Evolutionary conservation across 176 grass and related monocot genomes (phyloP).

Genomic region (Hordeum marinum): DNA sequence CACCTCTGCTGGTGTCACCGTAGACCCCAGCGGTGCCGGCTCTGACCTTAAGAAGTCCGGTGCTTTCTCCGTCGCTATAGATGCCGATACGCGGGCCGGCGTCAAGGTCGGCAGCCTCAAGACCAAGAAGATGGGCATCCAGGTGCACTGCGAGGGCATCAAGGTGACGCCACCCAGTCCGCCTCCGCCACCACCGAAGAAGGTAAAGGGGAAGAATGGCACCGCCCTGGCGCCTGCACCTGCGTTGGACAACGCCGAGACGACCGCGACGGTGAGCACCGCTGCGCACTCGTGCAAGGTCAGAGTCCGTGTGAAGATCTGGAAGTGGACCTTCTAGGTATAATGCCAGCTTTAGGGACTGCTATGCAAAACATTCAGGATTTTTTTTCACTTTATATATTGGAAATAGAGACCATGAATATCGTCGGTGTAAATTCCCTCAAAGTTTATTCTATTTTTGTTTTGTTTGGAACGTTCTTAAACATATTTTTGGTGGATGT

Average conservation of each 20-base stretch:
- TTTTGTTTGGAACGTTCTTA: neutral
- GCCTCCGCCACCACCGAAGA: constrained; percentile 5
- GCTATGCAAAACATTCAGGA: neutral
- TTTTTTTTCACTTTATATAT: constrained; percentile 18
- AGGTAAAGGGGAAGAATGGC: constrained; percentile 45
- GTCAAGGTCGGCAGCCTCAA: constrained; percentile 52
- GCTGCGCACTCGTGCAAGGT: constrained; percentile 55
- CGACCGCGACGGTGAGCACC: constrained; percentile 4
- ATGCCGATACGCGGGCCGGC: constrained; percentile 76
- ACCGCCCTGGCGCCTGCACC: neutral
- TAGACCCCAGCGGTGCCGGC: constrained; percentile 45
- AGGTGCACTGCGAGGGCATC: constrained; percentile 72
- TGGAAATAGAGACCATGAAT: constrained; percentile 8
- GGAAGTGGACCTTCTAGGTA: constrained; percentile 84
- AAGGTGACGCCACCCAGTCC: constrained; percentile 27
- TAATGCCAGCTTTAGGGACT: neutral
- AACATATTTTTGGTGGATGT: neutral
- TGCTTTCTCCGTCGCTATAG: constrained; percentile 37
- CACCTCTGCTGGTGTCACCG: constrained; percentile 4
- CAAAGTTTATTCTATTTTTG: neutral
- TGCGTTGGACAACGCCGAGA: neutral
- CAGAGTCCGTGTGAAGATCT: constrained; percentile 92
- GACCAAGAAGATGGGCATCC: constrained; percentile 79
- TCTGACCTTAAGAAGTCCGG: constrained; percentile 60
- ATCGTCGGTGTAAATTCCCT: constrained; percentile 46